phyloP scores from a whole-genome alignment of 768 basidiomycete genomes.

The Tylopilus sp. region DNA sequence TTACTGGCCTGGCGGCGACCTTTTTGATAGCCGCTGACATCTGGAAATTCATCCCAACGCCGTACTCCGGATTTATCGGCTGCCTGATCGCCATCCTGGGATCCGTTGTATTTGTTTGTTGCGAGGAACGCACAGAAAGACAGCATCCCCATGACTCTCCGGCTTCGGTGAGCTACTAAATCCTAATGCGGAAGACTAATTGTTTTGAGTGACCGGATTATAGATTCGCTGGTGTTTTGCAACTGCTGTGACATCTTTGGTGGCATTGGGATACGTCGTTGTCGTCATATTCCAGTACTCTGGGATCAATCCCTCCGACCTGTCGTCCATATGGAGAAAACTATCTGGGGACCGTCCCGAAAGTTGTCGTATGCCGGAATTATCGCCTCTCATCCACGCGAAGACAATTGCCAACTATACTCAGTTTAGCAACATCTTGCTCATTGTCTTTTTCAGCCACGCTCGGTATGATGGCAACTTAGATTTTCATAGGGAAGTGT shows the following conservation, averaged over 20 bases:
- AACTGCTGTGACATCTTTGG: background rate
- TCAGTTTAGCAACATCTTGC: slow-evolving; percentile 40
- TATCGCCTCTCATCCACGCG: slow-evolving; percentile 18
- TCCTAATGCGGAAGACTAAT: background rate
- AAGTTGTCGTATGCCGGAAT: slow-evolving; percentile 17
- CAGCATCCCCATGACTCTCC: slow-evolving; percentile 5
- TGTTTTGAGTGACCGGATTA: background rate
- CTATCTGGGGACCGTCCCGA: slow-evolving; percentile 1
- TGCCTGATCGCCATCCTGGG: slow-evolving; percentile 18
- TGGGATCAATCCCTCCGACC: background rate
- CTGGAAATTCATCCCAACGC: slow-evolving; percentile 2
- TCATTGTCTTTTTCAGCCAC: slow-evolving; percentile 52
- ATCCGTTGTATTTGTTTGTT: slow-evolving; percentile 1
- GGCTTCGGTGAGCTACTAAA: slow-evolving; percentile 11
- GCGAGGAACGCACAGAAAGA: background rate
- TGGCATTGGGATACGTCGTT: slow-evolving; percentile 8
- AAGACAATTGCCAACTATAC: slow-evolving; percentile 27
- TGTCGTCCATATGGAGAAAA: background rate
- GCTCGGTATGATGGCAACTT: slow-evolving; percentile 44
- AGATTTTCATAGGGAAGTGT: slow-evolving; percentile 45
- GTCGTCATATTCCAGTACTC: background rate
- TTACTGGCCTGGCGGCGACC: slow-evolving; percentile 7
- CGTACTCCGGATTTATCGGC: slow-evolving; percentile 14
- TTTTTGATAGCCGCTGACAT: slow-evolving; percentile 9
- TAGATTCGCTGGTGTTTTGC: slow-evolving; percentile 7